These are phyloP conservation scores for Salix brachista DNA, from an alignment of 345 rosid species.

Conservation along the genomic window DNA sequence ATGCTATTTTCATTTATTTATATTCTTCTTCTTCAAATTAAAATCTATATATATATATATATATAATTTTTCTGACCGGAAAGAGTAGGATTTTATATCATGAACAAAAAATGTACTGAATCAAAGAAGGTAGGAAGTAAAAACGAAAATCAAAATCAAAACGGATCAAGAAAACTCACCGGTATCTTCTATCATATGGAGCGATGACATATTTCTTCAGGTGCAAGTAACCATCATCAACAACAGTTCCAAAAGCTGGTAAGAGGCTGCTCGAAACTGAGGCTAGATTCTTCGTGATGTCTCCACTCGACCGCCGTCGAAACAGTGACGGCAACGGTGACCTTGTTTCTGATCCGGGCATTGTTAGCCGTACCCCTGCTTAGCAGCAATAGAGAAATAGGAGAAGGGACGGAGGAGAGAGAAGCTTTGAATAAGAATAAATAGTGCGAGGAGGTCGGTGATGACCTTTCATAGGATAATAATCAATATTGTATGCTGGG, in stretches of 20 bases:
- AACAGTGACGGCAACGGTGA: slow-evolving; percentile 46
- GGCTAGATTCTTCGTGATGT: slow-evolving; percentile 47
- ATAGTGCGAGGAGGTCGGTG: not conserved
- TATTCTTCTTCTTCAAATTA: not conserved
- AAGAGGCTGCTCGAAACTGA: slow-evolving; percentile 78
- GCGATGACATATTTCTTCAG: slow-evolving; percentile 53
- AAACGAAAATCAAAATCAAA: not conserved
- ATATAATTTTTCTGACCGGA: not conserved
- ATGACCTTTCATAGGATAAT: not conserved
- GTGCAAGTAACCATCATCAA: slow-evolving; percentile 44
- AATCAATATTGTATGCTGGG: not conserved
- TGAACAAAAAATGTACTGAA: too few relatives aligned
- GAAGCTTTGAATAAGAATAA: too few relatives aligned
- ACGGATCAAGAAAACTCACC: slow-evolving; percentile 34
- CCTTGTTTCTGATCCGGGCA: slow-evolving; percentile 24
- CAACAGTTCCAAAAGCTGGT: slow-evolving; percentile 80
- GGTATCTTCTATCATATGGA: slow-evolving; percentile 84
- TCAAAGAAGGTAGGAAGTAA: not conserved
- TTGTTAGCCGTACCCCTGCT: not conserved
- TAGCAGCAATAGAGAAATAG: too few relatives aligned
- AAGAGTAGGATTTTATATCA: too few relatives aligned
- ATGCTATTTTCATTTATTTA: not conserved
- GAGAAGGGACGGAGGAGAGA: too few relatives aligned
- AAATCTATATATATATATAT: too few relatives aligned
- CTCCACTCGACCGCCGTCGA: slow-evolving; percentile 54